These are phyloP conservation scores for Orbilia oligospora DNA, from an alignment of 2,329 filamentous ascomycete species.

Conservation along the genomic window DNA sequence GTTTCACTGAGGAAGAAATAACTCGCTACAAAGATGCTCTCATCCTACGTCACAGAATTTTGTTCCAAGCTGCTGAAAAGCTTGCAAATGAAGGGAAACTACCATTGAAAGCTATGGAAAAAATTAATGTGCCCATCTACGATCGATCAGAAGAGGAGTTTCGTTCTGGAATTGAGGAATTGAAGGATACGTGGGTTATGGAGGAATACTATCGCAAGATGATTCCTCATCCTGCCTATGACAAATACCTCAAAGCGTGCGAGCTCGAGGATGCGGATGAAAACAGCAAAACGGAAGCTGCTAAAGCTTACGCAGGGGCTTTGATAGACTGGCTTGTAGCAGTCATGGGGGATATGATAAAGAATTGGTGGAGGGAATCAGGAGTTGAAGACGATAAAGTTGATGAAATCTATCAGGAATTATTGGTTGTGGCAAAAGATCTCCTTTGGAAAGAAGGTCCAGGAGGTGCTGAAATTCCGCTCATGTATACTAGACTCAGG, in stretches of 20 bases:
- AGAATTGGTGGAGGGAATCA: conserved; percentile 6
- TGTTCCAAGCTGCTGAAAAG: background rate
- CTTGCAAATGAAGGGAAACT: conserved; percentile 4
- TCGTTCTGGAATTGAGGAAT: background rate
- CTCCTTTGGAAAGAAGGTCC: conserved; percentile 10
- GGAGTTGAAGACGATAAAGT: background rate
- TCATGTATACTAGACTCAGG: conserved; percentile 25
- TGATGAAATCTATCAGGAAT: background rate
- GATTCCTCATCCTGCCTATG: conserved; percentile 1
- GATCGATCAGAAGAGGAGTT: conserved; percentile 7
- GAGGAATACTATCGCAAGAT: conserved; percentile 14
- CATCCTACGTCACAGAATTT: background rate
- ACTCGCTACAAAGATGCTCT: background rate
- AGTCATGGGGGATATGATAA: conserved; percentile 4
- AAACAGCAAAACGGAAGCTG: background rate
- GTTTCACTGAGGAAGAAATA: conserved; percentile 19
- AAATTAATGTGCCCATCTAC: conserved; percentile 11
- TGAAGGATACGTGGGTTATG: conserved; percentile 13
- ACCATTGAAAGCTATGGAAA: background rate
- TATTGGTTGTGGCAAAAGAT: background rate
- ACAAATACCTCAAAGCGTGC: background rate
- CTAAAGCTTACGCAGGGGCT: background rate
- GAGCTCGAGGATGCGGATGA: background rate
- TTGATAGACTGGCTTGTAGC: conserved; percentile 14
- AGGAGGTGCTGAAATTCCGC: background rate